Base-by-base conservation (phyloP, 306 rosid species). In the Lupinus albus region DNA sequence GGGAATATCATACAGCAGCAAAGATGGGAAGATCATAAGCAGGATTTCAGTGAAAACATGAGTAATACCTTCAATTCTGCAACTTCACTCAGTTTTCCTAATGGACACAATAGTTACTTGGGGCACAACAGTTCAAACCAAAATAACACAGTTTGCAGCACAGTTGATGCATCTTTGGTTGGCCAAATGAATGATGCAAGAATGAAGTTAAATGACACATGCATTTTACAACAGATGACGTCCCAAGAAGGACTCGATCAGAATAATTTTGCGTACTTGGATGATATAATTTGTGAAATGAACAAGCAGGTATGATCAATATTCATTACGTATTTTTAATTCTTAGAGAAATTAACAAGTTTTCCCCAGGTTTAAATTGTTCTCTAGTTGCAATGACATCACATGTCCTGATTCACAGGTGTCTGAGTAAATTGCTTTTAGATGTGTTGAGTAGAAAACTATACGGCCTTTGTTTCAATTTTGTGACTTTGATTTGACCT, bases 271-370 rank as follows among this genome's bases (percentile, higher is more conserved):
- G 86, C 28, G 8, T 74, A 84, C 1, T 57, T 87, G 72, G 89
- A 89, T 70, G 91, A 89, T 67, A 76, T 87, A 57, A 76, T 79
- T 71, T 60, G 20, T 48, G 47, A 82, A 15, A 74, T 86, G 67
- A 69, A 64, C 70, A 81, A 69, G 75, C 78, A 41, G 89, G 90
- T 85, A 90, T 67, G 79, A 58, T 73, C 57, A 55, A 17, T 56
- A 15, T 42, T 28, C 71, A 57, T 54, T n/a, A n/a, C n/a, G 36
- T 33, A 11, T 13, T 15, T 13, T 18, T 53, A 53, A 41, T 25
- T 39, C n/a, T 33, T 17, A 38, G 38, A 25, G 30, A 25, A 25
- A 25, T 25, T 25, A 25, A 25, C 30, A 25, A 25, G 30, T 25
- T 21, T 25, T 4, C 30, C 13, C 20, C 1, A 4, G 30, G n/a